Conservation (phyloP, 805 yeast genomes). For the Suhomyces emberorum region DNA sequence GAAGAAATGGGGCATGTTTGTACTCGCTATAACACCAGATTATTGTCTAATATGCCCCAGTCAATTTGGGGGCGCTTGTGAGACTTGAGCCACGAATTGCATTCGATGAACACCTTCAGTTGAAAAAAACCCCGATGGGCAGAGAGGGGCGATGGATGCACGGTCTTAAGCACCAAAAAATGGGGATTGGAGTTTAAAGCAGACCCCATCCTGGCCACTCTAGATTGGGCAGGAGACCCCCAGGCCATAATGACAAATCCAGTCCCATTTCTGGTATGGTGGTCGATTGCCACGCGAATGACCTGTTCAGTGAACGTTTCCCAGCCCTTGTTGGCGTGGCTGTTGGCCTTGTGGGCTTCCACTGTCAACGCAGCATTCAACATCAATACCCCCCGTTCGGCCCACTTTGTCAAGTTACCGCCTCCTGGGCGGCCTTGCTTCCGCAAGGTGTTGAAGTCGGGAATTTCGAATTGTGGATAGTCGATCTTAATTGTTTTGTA, state of each 20-base stretch:
- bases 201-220: conserved; percentile 41
- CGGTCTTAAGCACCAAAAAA: conserved; percentile 61
- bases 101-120: conserved; percentile 65
- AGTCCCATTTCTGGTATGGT: conserved; percentile 36
- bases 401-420: conserved; percentile 81
- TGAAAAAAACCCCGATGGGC: conserved; percentile 84
- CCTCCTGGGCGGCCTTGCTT: conserved; percentile 37
- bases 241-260: conserved; percentile 78
- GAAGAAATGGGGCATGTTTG: not conserved
- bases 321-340: conserved; percentile 92
- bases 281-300: conserved; percentile 49
- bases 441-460: conserved; percentile 32
- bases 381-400: conserved; percentile 80
- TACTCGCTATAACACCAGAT: not conserved
- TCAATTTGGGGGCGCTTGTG: conserved; percentile 49
- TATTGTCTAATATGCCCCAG: conserved; percentile 46
- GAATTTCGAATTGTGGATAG: conserved; percentile 67
- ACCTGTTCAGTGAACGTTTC: conserved; percentile 80
- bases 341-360: conserved; percentile 87
- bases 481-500: conserved; percentile 66
- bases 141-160: conserved; percentile 94
- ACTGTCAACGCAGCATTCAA: conserved; percentile 89
- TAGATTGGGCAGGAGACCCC: conserved; percentile 72
- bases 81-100: conserved; percentile 72
- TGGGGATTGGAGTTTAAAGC: conserved; percentile 25